Evolutionary conservation across 129 eudicot species (phyloP).

Genomic region (Ambrosia trifida): DNA sequence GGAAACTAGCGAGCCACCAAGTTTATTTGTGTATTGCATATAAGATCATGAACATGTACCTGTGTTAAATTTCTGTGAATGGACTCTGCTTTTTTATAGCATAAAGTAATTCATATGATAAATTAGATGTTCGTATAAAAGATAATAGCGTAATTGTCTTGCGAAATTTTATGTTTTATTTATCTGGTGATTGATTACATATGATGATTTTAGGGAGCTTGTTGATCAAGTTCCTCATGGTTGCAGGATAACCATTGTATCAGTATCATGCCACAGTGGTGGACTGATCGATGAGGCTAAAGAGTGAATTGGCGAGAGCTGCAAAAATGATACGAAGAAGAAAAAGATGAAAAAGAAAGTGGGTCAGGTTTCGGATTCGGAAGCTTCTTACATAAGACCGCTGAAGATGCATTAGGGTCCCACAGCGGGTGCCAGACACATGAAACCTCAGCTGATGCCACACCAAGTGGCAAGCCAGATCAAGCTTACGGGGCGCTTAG

Average conservation of each 20-base stretch:
- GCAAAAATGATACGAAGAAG: slow-evolving; percentile 30
- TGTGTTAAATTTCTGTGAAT: neutral
- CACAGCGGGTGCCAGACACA: slow-evolving; percentile 97
- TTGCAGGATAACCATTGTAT: slow-evolving; percentile 79
- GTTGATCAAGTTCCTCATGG: slow-evolving; percentile 85
- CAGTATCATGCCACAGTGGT: slow-evolving; percentile 98
- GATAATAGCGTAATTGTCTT: neutral
- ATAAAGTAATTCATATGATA: neutral
- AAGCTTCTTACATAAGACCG: slow-evolving; percentile 60
- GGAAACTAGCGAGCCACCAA: too few relatives aligned
- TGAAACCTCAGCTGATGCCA: slow-evolving; percentile 95
- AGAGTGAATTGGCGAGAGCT: slow-evolving; percentile 78
- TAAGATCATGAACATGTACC: slow-evolving; percentile 2
- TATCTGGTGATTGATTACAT: slow-evolving; percentile 33
- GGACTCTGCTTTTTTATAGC: neutral
- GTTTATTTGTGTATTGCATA: slow-evolving; percentile 1
- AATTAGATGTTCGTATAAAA: neutral
- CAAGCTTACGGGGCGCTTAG: slow-evolving; percentile 94
- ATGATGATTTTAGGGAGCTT: slow-evolving; percentile 89
- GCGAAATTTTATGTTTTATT: neutral
- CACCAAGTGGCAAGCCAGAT: slow-evolving; percentile 62
- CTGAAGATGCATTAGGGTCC: slow-evolving; percentile 70
- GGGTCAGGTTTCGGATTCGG: slow-evolving; percentile 63
- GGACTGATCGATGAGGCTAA: slow-evolving; percentile 84
- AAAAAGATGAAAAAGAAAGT: slow-evolving; percentile 40